Conservation (phyloP, 257 asterid species). For the Rhazya stricta region DNA sequence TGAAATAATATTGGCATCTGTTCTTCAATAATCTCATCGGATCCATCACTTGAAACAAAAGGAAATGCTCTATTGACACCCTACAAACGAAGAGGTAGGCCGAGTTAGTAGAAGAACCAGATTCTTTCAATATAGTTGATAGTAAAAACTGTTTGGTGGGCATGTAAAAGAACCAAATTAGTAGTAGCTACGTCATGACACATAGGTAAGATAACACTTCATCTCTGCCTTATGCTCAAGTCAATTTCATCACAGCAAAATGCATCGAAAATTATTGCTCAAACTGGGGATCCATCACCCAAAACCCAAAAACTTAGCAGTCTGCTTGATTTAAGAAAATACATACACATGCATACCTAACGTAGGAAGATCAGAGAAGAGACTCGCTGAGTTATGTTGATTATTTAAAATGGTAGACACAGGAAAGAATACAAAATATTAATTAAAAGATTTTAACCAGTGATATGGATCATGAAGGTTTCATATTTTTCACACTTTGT, state of each 20-base stretch:
- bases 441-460: neutral
- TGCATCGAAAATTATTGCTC: neutral
- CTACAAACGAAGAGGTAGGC: conserved; percentile 42
- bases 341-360: neutral
- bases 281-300: neutral
- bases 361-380: neutral
- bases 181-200: neutral
- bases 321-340: neutral
- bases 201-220: neutral
- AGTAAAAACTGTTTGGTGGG: neutral
- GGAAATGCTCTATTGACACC: conserved; percentile 98
- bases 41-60: conserved; percentile 72
- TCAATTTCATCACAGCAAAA: neutral
- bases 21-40: conserved; percentile 71
- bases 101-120: neutral
- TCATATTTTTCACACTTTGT: neutral
- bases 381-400: neutral
- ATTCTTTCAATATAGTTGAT: too few species aligned
- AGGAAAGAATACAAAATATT: neutral
- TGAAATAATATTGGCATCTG: conserved; percentile 90
- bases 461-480: neutral
- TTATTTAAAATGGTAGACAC: neutral
- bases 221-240: neutral
- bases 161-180: conserved; percentile 3
- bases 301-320: neutral